These are phyloP conservation scores for Pinus taeda DNA, from an alignment of 75 land plant genomes.

Conservation along the genomic window DNA sequence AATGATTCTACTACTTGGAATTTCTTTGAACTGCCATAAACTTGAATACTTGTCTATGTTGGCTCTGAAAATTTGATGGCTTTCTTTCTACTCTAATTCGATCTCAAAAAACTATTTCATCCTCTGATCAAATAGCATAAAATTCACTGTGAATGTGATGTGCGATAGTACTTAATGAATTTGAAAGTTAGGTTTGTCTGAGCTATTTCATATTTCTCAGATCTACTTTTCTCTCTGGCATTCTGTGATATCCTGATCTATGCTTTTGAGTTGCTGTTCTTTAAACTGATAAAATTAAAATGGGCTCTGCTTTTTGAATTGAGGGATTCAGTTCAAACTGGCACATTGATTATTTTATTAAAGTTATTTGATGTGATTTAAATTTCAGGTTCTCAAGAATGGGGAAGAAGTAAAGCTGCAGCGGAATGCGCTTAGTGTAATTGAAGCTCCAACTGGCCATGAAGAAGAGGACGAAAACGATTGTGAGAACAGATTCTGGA, in stretches of 20 bases:
- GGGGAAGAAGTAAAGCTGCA: conserved; percentile 95
- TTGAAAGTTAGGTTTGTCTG: background rate
- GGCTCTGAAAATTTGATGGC: too few species aligned
- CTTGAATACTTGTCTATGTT: background rate
- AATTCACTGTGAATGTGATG: background rate
- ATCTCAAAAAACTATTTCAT: background rate
- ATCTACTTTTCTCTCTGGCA: background rate
- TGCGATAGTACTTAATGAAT: background rate
- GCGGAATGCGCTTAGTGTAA: conserved; percentile 52
- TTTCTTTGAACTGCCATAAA: too few species aligned
- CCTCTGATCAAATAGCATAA: background rate
- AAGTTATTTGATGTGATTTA: too few species aligned
- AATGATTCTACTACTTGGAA: too few species aligned
- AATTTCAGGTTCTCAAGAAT: conserved; percentile 84
- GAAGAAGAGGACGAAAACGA: too few species aligned
- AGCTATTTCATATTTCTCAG: background rate
- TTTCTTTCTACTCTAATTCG: background rate
- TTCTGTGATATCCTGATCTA: background rate
- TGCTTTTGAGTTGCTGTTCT: background rate
- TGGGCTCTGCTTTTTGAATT: background rate
- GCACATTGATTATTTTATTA: too few species aligned
- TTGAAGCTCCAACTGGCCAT: too few species aligned
- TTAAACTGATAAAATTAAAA: background rate
- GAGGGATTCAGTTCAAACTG: background rate
- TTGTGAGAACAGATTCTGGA: too few species aligned